Conservation (phyloP, 1,284 basidiomycete genomes). For the Xerocomus nothofagi region DNA sequence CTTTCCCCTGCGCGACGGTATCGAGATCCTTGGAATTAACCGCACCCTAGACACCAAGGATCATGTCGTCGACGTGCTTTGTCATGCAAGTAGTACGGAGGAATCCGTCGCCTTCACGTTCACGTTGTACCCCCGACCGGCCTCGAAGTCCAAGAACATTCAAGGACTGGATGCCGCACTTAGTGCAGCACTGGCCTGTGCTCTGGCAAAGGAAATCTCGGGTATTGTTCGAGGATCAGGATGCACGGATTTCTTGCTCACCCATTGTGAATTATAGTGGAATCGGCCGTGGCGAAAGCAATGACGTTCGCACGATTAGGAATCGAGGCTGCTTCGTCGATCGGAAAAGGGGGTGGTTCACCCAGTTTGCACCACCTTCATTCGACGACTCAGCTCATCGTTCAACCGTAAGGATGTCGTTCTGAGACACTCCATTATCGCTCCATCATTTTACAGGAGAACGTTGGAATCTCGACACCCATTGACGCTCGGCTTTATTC, state of each 20-base stretch:
- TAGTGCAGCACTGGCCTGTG: slow-evolving; percentile 75
- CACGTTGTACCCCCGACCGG: slow-evolving; percentile 62
- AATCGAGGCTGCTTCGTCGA: slow-evolving; percentile 66
- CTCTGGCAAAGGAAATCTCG: slow-evolving; percentile 49
- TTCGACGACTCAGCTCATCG: slow-evolving; percentile 44
- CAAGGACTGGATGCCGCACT: slow-evolving; percentile 94
- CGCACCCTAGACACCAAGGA: slow-evolving; percentile 17
- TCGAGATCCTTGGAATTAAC: slow-evolving; percentile 56
- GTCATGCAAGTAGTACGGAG: slow-evolving; percentile 25
- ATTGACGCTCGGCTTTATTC: slow-evolving; percentile 64
- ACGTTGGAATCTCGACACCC: slow-evolving; percentile 63
- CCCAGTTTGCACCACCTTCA: slow-evolving; percentile 74
- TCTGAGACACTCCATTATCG: not conserved
- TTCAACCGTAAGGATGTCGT: slow-evolving; percentile 54
- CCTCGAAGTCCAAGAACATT: slow-evolving; percentile 70
- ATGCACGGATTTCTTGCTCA: not conserved
- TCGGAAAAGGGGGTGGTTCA: slow-evolving; percentile 81
- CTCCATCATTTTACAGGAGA: slow-evolving; percentile 42
- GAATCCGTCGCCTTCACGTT: slow-evolving; percentile 11
- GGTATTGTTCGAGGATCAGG: slow-evolving; percentile 35
- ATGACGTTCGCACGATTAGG: slow-evolving; percentile 74
- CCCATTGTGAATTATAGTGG: slow-evolving; percentile 39
- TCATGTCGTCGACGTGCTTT: slow-evolving; percentile 75
- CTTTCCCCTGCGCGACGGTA: slow-evolving; percentile 44
- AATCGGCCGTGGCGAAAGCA: slow-evolving; percentile 57